Evolutionary conservation across 495 filamentous ascomycete genomes (phyloP).

Genomic region (Aspergillus funiculosus): DNA sequence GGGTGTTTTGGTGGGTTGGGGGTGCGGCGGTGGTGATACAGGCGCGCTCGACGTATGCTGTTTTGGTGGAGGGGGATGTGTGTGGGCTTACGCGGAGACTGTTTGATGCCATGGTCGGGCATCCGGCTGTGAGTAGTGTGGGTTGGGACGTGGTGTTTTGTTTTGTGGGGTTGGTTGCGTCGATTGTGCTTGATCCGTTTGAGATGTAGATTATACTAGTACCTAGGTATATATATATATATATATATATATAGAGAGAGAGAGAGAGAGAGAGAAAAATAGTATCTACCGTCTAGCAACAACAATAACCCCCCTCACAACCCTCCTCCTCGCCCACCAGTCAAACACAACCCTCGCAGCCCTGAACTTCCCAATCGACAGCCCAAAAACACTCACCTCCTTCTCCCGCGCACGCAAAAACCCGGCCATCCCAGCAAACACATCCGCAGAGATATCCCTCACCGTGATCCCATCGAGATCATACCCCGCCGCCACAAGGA

Average conservation of each 20-base stretch:
- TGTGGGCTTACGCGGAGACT: slow-evolving; percentile 10
- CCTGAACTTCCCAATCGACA: slow-evolving; percentile 34
- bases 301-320: slow-evolving; percentile 41
- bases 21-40: background rate
- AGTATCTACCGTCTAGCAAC: slow-evolving; percentile 29
- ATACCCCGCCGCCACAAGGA: slow-evolving; percentile 43
- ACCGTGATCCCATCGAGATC: slow-evolving; percentile 31
- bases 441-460: slow-evolving; percentile 40
- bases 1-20: slow-evolving; percentile 9
- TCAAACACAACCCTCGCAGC: slow-evolving; percentile 34
- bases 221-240: background rate
- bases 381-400: slow-evolving; percentile 29
- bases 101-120: slow-evolving; percentile 19
- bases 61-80: slow-evolving; percentile 7
- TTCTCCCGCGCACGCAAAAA: slow-evolving; percentile 31
- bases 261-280: background rate
- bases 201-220: too few relatives aligned
- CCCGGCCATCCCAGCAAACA: slow-evolving; percentile 34
- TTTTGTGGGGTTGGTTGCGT: slow-evolving; percentile 2
- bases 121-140: slow-evolving; percentile 29
- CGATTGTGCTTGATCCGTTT: background rate
- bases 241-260: background rate
- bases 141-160: slow-evolving; percentile 29
- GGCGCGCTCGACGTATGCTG: background rate
- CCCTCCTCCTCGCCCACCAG: slow-evolving; percentile 41